Conservation (phyloP, 441 rosid species). For the Erodium trifolium region DNA sequence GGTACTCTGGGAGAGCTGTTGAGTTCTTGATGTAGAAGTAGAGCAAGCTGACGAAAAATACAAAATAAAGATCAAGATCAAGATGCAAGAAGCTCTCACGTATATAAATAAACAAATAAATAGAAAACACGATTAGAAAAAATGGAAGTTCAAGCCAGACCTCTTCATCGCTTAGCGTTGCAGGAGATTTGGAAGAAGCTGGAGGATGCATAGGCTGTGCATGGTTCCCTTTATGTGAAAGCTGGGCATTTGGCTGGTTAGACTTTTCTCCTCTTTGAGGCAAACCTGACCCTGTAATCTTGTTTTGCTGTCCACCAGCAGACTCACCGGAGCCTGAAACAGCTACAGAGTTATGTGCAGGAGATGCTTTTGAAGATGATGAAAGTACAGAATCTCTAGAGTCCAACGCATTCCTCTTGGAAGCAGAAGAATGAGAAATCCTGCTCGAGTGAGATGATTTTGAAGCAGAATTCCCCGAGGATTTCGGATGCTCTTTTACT, state of each 20-base stretch:
- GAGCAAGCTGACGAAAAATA: constrained; percentile 57
- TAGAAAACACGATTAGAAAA: constrained; percentile 2
- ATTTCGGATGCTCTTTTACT: constrained; percentile 37
- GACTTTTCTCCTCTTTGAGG: constrained; percentile 50
- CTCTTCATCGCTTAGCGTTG: constrained; percentile 88
- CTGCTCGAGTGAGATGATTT: constrained; percentile 41
- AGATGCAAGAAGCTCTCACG: background rate
- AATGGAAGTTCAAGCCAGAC: constrained; percentile 28
- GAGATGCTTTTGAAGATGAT: constrained; percentile 39
- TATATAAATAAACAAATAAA: background rate
- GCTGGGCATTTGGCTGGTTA: constrained; percentile 35
- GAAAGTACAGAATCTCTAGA: constrained; percentile 37
- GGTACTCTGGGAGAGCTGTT: constrained; percentile 98
- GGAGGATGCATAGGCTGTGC: constrained; percentile 35
- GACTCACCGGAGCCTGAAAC: constrained; percentile 33
- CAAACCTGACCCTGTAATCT: constrained; percentile 34
- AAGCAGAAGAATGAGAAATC: constrained; percentile 36
- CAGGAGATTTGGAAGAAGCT: constrained; percentile 33
- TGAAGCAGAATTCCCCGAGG: constrained; percentile 28
- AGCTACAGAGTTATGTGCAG: constrained; percentile 30
- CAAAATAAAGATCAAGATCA: constrained; percentile 8
- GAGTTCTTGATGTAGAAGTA: constrained; percentile 96
- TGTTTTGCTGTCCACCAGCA: constrained; percentile 31
- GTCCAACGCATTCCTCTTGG: constrained; percentile 34
- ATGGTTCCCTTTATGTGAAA: constrained; percentile 41